Conservation (phyloP, 768 basidiomycete genomes). For the Calocera cornea region DNA sequence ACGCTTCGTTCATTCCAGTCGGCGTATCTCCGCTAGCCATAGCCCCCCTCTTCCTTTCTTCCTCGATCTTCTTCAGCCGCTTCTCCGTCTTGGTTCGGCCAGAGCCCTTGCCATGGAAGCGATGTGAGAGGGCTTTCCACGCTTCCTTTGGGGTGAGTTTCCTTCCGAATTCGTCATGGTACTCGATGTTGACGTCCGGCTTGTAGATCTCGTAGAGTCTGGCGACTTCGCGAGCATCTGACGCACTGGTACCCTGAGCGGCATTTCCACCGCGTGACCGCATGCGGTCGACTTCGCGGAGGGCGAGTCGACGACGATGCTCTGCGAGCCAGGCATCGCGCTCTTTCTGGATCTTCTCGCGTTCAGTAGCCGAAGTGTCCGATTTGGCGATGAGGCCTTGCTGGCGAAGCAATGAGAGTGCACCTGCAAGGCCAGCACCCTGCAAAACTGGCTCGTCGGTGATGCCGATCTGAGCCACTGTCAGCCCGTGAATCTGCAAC, state of each 20-base stretch:
- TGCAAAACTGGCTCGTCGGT: slow-evolving; percentile 59
- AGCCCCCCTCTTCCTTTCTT: slow-evolving; percentile 85
- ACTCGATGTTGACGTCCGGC: slow-evolving; percentile 90
- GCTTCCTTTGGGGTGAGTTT: slow-evolving; percentile 84
- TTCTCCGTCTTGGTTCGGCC: slow-evolving; percentile 98
- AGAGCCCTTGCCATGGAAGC: slow-evolving; percentile 95
- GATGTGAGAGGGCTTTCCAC: slow-evolving; percentile 94
- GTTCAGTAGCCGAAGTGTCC: slow-evolving; percentile 48
- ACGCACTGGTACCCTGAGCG: slow-evolving; percentile 87
- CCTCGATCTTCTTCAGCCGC: slow-evolving; percentile 88
- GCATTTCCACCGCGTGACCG: slow-evolving; percentile 67
- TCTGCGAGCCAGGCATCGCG: slow-evolving; percentile 85
- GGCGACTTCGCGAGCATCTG: slow-evolving; percentile 68
- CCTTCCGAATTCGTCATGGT: slow-evolving; percentile 92
- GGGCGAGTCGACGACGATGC: slow-evolving; percentile 56
- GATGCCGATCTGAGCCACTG: slow-evolving; percentile 37
- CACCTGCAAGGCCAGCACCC: slow-evolving; percentile 73
- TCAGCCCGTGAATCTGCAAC: background rate
- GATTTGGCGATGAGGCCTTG: slow-evolving; percentile 74
- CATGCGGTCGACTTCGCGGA: slow-evolving; percentile 67
- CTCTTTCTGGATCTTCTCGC: slow-evolving; percentile 71
- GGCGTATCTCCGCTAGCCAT: slow-evolving; percentile 96
- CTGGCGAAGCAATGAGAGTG: slow-evolving; percentile 74
- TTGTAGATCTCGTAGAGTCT: slow-evolving; percentile 89
- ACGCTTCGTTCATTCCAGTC: slow-evolving; percentile 85